Base-by-base conservation (phyloP, 768 basidiomycete species). In the Lanmaoa rubissima region DNA sequence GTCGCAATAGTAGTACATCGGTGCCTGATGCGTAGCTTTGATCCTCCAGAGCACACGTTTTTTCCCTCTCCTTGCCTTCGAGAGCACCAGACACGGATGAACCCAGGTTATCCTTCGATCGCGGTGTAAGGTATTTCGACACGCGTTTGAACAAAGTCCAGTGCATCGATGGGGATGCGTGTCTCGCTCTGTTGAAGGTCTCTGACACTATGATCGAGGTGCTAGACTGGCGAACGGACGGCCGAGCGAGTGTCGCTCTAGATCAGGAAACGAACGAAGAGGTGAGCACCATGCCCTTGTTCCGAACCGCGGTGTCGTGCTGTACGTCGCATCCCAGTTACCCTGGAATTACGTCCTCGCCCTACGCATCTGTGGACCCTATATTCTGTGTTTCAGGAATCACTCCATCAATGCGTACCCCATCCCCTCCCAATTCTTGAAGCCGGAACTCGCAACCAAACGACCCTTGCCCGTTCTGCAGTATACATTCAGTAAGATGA, bases 361-460 rank as follows among this genome's bases (percentile, higher is more conserved):
- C 6, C 57, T 80, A 4, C 73, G 70, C 17, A 71, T 83, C 41
- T 71, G 81, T 41, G 82, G 78, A 2, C 69, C 74, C 0, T 78
- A 80, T 55, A 61, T 85, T n/a, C 67, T 86, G 6, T 73, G 79
- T 32, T 75, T 85, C 63, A 80, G 77, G 53, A 67, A 73, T 0
- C 76, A 75, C 5, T 78, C 81, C 1, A 57, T 86, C 38, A 81
- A 85, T 45, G 66, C 83, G 2, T 75, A 21, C 45, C 67, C 44
- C 41, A 58, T 48, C 28, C 61, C 55, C 28, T 48, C 42, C n/a
- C 44, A 34, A 61, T 24, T 48, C 39, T 10, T 49, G 24, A 68
- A 49, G 42, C 21, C 19, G 2, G n/a, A 43, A 43, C 17, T 2
- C 8, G 41, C 35, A 28, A 21, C 31, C 55, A 42, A 43, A 35